phyloP scores from a whole-genome alignment of 306 rosid genomes.

The Oxytropis ochrocephala region DNA sequence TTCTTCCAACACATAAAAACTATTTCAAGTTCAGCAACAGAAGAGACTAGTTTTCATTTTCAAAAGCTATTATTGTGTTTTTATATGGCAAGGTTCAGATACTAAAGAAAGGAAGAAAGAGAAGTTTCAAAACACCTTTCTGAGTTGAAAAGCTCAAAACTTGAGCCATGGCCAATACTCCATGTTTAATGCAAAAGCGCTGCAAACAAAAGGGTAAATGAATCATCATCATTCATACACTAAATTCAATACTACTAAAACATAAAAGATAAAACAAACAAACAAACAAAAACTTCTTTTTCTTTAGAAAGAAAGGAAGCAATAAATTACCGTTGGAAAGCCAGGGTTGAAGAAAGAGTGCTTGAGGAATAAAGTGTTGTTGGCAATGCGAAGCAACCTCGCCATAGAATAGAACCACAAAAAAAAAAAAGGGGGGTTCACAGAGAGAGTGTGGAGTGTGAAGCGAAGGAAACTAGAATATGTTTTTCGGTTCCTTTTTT shows the following conservation, averaged over 20 bases:
- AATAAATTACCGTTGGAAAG: constrained; percentile 24
- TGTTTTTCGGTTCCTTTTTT: not conserved
- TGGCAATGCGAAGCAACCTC: constrained; percentile 55
- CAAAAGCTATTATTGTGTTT: not conserved
- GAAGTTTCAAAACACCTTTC: constrained; percentile 46
- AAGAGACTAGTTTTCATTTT: not conserved
- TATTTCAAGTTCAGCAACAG: not conserved
- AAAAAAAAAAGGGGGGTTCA: too few relatives aligned
- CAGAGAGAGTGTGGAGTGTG: not conserved
- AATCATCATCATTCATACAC: not conserved
- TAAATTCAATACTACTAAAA: not conserved
- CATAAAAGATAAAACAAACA: not conserved
- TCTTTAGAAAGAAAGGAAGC: not conserved
- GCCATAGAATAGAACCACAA: constrained; percentile 45
- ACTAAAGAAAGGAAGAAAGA: not conserved
- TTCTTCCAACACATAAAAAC: not conserved
- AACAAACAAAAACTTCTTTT: not conserved
- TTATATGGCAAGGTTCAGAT: not conserved
- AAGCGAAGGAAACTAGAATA: not conserved
- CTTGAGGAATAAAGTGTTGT: constrained; percentile 34
- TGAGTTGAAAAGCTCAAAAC: constrained; percentile 45
- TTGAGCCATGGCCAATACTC: constrained; percentile 45
- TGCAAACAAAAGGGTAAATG: constrained; percentile 33
- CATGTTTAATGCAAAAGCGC: constrained; percentile 42
- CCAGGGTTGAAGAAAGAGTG: constrained; percentile 39